Evolutionary conservation across 768 basidiomycete genomes (phyloP), one percentile per base, ranked within the genome.

Genomic region (Boletus huronensis): DNA sequence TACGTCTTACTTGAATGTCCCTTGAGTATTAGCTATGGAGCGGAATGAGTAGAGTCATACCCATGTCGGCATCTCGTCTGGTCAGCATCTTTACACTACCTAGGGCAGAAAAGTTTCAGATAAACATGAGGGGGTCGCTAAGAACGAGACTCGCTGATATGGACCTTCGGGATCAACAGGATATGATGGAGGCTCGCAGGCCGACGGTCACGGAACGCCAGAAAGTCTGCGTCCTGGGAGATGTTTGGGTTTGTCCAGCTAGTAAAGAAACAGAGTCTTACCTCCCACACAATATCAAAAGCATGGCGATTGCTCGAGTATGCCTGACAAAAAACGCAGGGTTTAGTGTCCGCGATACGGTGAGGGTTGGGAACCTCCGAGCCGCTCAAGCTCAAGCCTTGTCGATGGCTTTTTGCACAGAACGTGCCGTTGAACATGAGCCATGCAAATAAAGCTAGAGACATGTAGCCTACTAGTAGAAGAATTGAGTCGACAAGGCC

Each of bases 1-100:
- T 81, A 13, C 71, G 64, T 55, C 64, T 65, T 1, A 82, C 81
- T 83, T 13, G 40, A 41, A 47, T 8, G n/a, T 16, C 46, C 19
- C 19, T 17, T 54, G 65, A 58, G 68, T 69, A 68, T n/a, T 54
- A 58, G 57, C 52, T 5, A 46, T 26, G 45, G 32, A 53, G 25
- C 19, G 40, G 9, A 64, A 28, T 3, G 26, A 65, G 19, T 53
- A 21, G 28, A 5, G n/a, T 11, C 72, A 31, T 63, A 88, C 87
- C 72, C 52, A 87, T 71, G 25, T 70, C 62, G 2, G 73, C 74
- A 56, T 90, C 82, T 8, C 63, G 53, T 54, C 62, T 64, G 6
- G 57, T 65, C 28, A 90, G 64, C 1, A 74, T 64, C 58, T 72
- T 79, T 19, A 89, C 79, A 50, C 81, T 89, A 32, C 64, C 88